Evolutionary conservation across 495 filamentous ascomycete species (phyloP).

Genomic region (Aspergillus diversus): DNA sequence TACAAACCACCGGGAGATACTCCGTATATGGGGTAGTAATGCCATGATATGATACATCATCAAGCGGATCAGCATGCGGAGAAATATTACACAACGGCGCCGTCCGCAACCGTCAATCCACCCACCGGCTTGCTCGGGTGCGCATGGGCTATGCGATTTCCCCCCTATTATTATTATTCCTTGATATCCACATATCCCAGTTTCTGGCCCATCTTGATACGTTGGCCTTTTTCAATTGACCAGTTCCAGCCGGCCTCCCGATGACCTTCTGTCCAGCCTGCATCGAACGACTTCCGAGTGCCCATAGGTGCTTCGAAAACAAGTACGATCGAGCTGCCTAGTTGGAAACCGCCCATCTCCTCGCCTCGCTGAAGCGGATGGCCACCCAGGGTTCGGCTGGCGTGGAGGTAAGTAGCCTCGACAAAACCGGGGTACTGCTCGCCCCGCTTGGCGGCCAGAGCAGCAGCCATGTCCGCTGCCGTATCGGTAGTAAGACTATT

Average conservation of each 20-base stretch:
- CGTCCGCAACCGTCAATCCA: neutral
- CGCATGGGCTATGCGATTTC: neutral
- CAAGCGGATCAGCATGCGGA: neutral
- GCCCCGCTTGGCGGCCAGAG: constrained; percentile 71
- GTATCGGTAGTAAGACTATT: constrained; percentile 92
- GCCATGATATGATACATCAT: constrained; percentile 15
- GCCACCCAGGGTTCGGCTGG: constrained; percentile 76
- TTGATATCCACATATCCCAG: constrained; percentile 65
- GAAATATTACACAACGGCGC: constrained; percentile 8
- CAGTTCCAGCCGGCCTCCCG: constrained; percentile 77
- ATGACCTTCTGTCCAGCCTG: constrained; percentile 59
- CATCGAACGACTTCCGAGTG: constrained; percentile 63
- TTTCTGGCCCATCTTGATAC: constrained; percentile 83
- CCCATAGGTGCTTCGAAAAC: constrained; percentile 93
- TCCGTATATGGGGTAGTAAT: no score
- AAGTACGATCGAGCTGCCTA: constrained; percentile 93
- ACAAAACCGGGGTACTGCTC: constrained; percentile 84
- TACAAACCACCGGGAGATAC: no score
- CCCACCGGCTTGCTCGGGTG: neutral
- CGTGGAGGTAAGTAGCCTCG: constrained; percentile 84
- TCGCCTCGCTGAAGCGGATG: constrained; percentile 84
- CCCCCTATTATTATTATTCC: constrained; percentile 15
- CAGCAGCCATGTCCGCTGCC: constrained; percentile 78
- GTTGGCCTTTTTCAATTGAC: constrained; percentile 81
- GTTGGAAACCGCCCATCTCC: constrained; percentile 97